Evolutionary conservation across 2,329 filamentous ascomycete genomes (phyloP).

Genomic region (Sporothrix dimorphospora): DNA sequence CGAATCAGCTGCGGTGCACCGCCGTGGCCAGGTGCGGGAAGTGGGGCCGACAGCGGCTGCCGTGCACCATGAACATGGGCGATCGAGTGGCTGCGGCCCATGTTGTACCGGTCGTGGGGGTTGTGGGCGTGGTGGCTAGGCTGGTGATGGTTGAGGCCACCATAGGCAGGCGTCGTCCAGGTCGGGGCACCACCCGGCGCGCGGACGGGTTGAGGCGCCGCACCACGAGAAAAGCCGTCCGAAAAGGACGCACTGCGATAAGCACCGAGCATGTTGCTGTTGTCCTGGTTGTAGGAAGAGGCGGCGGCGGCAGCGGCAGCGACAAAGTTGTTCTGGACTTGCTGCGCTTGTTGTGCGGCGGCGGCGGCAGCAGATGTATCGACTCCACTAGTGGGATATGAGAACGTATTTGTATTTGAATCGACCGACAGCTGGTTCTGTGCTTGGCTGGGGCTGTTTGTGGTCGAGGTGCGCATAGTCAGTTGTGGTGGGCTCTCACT

Average conservation of each 20-base stretch:
- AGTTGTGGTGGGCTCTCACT: slow-evolving; percentile 47
- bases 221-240: slow-evolving; percentile 50
- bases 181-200: slow-evolving; percentile 39
- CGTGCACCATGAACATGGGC: slow-evolving; percentile 49
- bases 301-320: slow-evolving; percentile 34
- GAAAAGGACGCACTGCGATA: slow-evolving; percentile 58
- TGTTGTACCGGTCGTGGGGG: slow-evolving; percentile 33
- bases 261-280: slow-evolving; percentile 57
- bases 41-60: slow-evolving; percentile 52
- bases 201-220: slow-evolving; percentile 41
- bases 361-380: slow-evolving; percentile 47
- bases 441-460: slow-evolving; percentile 39
- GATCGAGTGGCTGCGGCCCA: slow-evolving; percentile 45
- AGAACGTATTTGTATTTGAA: slow-evolving; percentile 58
- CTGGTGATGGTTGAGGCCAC: slow-evolving; percentile 36
- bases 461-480: slow-evolving; percentile 39
- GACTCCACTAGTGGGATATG: slow-evolving; percentile 57
- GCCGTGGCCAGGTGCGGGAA: slow-evolving; percentile 48
- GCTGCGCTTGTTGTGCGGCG: slow-evolving; percentile 41
- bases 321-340: slow-evolving; percentile 44
- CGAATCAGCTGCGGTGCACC: slow-evolving; percentile 55
- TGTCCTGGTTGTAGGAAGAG: slow-evolving; percentile 45
- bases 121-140: slow-evolving; percentile 24
- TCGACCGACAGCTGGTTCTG: slow-evolving; percentile 41
- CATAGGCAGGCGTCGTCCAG: slow-evolving; percentile 50